Base-by-base conservation (phyloP, 106 monocot species). In the Dioscorea alata region DNA sequence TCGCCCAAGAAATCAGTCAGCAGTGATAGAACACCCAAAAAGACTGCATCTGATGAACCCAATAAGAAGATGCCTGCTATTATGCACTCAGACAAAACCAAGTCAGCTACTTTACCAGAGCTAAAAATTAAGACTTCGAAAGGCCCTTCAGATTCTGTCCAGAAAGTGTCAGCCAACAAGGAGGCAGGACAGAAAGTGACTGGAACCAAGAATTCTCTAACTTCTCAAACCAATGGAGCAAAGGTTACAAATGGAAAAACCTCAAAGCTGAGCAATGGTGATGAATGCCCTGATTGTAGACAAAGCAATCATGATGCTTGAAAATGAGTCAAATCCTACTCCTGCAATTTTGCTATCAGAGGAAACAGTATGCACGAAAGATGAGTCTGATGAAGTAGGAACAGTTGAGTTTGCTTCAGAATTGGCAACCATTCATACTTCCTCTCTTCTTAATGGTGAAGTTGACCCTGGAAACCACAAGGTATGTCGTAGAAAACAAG, bases 251-350 rank as follows among this genome's bases (percentile, higher is more conserved):
- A 58, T 64, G 61, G 71, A 13, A 69, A 73, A 33, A 13, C 61
- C 22, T 61, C 66, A 21, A 76, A 64, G 28, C 33, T 35, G 62
- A 75, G 72, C 23, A 72, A 61, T 76, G 80, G 54, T 33, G 84
- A 94, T 59, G 87, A 86, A n/a, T 87, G 81, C 64, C 73, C 62
- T n/a, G 24, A 80, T 94, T 28, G 57, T 94, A 66, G 94, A 94
- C 72, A 94, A 94, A 73, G 85, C 71, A 65, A 87, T 94, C 63
- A 80, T 94, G 73, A 85, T 78, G 61, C 87, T 90, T 49, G 85
- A 90, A 79, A 75, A 82, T 60, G 83, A 90, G 67, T 71, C 50
- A 23, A 57, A 72, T 13, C 50, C 76, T 59, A 23, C 42, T 60
- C 60, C 75, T 49, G 50, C 42, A 0, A 58, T 69, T 13, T 31